These are phyloP conservation scores for Beta corolliflora DNA, from an alignment of 179 eudicot species.

Conservation along the genomic window DNA sequence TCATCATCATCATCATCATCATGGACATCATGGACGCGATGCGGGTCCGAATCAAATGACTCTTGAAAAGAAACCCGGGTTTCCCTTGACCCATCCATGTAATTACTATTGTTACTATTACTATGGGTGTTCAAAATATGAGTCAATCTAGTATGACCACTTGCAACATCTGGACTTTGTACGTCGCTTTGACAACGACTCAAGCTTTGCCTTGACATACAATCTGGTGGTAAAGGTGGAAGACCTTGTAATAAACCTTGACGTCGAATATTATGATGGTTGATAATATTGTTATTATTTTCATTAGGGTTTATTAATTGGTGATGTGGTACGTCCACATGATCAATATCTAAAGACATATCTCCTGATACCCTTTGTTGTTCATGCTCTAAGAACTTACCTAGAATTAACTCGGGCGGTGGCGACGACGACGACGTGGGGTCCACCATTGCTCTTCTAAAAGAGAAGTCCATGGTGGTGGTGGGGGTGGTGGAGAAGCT, in stretches of 20 bases:
- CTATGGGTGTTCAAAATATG: background rate
- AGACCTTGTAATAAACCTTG: conserved; percentile 30
- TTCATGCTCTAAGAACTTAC: conserved; percentile 31
- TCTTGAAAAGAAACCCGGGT: conserved; percentile 41
- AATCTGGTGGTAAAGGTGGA: conserved; percentile 43
- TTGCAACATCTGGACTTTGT: conserved; percentile 31
- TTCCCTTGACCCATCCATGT: conserved; percentile 33
- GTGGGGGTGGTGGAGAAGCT: background rate
- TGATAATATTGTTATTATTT: background rate
- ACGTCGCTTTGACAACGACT: conserved; percentile 30
- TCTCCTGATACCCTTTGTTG: conserved; percentile 37
- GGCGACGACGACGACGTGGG: conserved; percentile 28
- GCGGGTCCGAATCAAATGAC: conserved; percentile 22
- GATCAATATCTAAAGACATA: conserved; percentile 43
- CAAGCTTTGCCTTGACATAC: conserved; percentile 12
- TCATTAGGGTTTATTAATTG: background rate
- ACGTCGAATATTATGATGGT: conserved; percentile 18
- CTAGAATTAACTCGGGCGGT: conserved; percentile 34
- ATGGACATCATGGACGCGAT: background rate
- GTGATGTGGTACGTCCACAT: conserved; percentile 33
- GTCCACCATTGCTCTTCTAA: conserved; percentile 8
- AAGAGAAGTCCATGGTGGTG: conserved; percentile 17
- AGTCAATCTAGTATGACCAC: background rate
- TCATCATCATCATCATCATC: background rate
- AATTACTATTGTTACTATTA: conserved; percentile 4